Evolutionary conservation across 441 rosid genomes (phyloP).

Genomic region (Melastoma candidum): DNA sequence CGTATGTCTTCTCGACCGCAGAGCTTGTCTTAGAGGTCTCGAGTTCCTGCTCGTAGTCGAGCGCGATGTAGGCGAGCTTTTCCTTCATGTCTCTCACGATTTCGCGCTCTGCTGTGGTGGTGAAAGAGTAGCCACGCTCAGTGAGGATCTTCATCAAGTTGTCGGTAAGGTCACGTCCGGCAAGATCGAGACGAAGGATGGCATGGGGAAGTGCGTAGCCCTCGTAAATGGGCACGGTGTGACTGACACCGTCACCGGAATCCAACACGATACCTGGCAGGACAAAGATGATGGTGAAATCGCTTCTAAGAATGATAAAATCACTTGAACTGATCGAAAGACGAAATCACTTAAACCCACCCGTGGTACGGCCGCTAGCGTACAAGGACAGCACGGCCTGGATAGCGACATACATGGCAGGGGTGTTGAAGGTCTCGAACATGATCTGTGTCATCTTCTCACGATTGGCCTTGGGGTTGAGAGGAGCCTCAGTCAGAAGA

Average conservation of each 20-base stretch:
- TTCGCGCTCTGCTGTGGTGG: slow-evolving; percentile 76
- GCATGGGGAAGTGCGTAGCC: slow-evolving; percentile 71
- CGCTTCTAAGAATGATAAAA: neutral
- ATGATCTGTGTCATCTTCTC: slow-evolving; percentile 97
- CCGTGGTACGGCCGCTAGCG: slow-evolving; percentile 96
- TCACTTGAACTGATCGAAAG: neutral
- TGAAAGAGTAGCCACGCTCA: slow-evolving; percentile 75
- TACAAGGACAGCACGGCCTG: slow-evolving; percentile 91
- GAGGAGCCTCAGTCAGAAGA: slow-evolving; percentile 87
- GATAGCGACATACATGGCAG: slow-evolving; percentile 87
- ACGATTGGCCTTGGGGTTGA: slow-evolving; percentile 90
- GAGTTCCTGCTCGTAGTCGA: slow-evolving; percentile 66
- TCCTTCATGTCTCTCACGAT: slow-evolving; percentile 77
- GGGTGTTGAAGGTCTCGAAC: slow-evolving; percentile 86
- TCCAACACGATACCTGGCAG: slow-evolving; percentile 64
- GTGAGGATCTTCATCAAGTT: slow-evolving; percentile 63
- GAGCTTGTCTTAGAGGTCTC: slow-evolving; percentile 68
- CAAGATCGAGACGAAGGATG: slow-evolving; percentile 72
- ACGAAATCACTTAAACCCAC: slow-evolving; percentile 27
- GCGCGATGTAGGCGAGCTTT: slow-evolving; percentile 65
- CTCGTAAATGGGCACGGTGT: slow-evolving; percentile 69
- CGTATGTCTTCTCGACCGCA: slow-evolving; percentile 61
- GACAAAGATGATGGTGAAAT: neutral
- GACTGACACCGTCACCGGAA: slow-evolving; percentile 70
- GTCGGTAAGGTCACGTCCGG: slow-evolving; percentile 73